phyloP scores from a whole-genome alignment of 2,329 filamentous ascomycete genomes.

The Gremmenia infestans region DNA sequence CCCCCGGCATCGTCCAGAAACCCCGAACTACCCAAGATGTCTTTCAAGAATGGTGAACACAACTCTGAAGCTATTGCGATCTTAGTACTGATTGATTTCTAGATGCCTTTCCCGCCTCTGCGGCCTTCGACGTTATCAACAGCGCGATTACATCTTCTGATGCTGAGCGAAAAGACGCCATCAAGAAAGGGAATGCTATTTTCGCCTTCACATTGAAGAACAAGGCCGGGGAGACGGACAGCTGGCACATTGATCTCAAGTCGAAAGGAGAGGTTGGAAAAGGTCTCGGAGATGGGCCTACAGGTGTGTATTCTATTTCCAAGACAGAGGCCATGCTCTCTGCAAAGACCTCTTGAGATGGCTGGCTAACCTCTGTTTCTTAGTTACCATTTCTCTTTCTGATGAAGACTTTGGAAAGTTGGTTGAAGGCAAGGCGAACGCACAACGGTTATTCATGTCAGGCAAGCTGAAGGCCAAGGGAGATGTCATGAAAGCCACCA shows the following conservation, averaged over 20 bases:
- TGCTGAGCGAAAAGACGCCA: slow-evolving; percentile 75
- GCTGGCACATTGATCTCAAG: slow-evolving; percentile 96
- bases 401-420: slow-evolving; percentile 85
- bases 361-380: background rate
- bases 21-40: too few species aligned
- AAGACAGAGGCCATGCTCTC: background rate
- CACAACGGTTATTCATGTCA: slow-evolving; percentile 90
- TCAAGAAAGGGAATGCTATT: slow-evolving; percentile 82
- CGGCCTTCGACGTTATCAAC: slow-evolving; percentile 86
- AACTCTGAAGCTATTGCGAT: too few species aligned
- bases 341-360: background rate
- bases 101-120: slow-evolving; percentile 86
- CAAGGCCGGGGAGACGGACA: slow-evolving; percentile 67
- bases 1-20: too few species aligned
- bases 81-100: background rate
- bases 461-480: slow-evolving; percentile 98
- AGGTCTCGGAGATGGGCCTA: slow-evolving; percentile 75
- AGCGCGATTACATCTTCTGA: slow-evolving; percentile 62
- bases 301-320: slow-evolving; percentile 52
- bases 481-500: slow-evolving; percentile 97
- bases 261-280: slow-evolving; percentile 76
- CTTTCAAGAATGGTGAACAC: too few species aligned
- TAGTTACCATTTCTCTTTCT: slow-evolving; percentile 79
- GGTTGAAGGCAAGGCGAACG: slow-evolving; percentile 82
- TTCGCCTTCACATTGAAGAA: slow-evolving; percentile 96